Conservation (phyloP, 2,329 filamentous ascomycete species). For the Talaromyces amestolkiae region DNA sequence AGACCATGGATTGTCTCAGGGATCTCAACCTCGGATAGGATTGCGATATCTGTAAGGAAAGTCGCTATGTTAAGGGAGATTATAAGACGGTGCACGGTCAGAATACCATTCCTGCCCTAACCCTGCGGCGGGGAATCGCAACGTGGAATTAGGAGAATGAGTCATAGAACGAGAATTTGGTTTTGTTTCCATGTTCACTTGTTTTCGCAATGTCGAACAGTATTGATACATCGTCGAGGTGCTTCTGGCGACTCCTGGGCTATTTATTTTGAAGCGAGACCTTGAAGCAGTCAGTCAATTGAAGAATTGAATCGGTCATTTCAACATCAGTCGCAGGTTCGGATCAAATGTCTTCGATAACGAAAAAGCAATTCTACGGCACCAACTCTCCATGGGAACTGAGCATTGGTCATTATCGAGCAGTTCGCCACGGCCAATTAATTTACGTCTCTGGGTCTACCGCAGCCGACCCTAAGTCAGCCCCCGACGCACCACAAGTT, state of each 20-base stretch:
- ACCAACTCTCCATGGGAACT: constrained; percentile 39
- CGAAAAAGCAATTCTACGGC: constrained; percentile 28
- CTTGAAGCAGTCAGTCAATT: not conserved
- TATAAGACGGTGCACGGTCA: not conserved
- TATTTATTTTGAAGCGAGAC: not conserved
- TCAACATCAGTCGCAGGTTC: not conserved
- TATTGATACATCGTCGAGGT: not conserved
- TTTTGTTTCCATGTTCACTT: not conserved
- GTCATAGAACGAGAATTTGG: not conserved
- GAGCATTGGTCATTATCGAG: constrained; percentile 39
- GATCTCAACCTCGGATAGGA: not conserved
- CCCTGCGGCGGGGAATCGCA: not conserved
- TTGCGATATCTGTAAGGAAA: not conserved
- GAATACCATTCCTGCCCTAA: not conserved
- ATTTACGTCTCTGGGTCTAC: constrained; percentile 43
- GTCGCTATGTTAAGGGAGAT: not conserved
- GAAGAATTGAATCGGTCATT: not conserved
- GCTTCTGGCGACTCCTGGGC: not conserved
- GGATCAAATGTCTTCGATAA: not conserved
- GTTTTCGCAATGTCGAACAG: not conserved
- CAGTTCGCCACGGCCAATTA: constrained; percentile 34
- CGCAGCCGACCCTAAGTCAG: constrained; percentile 33
- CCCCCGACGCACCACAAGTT: constrained; percentile 29
- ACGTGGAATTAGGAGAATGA: not conserved
- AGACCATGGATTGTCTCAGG: not conserved